These are phyloP conservation scores for Xylaria sp. DNA, from an alignment of 2,329 filamentous ascomycete genomes.

Conservation along the genomic window DNA sequence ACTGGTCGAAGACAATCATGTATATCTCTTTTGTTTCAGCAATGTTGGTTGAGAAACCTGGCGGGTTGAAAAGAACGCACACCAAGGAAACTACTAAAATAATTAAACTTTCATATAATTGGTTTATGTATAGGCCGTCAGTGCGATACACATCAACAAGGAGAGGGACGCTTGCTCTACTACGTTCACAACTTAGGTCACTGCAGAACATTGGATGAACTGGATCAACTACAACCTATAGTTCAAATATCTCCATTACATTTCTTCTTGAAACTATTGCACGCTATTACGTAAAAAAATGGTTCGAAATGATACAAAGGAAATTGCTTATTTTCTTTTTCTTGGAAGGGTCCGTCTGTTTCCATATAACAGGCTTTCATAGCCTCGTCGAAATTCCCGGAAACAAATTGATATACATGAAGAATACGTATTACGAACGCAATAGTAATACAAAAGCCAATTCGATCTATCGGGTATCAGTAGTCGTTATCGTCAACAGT, in stretches of 20 bases:
- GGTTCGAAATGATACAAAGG: background rate
- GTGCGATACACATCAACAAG: too few relatives aligned
- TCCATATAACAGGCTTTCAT: slow-evolving; percentile 9
- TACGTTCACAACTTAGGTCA: too few relatives aligned
- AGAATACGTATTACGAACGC: slow-evolving; percentile 16
- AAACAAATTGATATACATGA: slow-evolving; percentile 24
- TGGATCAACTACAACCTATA: background rate
- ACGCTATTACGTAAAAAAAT: background rate
- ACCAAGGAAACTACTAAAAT: too few relatives aligned
- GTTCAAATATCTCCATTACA: background rate
- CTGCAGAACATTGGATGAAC: too few relatives aligned
- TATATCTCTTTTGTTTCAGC: too few relatives aligned
- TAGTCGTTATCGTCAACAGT: slow-evolving; percentile 37
- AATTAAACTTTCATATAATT: too few relatives aligned
- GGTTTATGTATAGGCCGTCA: too few relatives aligned
- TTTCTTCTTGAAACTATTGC: background rate
- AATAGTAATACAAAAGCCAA: slow-evolving; percentile 26
- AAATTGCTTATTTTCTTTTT: background rate
- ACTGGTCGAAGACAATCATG: too few relatives aligned
- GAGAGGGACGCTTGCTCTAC: too few relatives aligned
- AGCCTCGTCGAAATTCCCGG: background rate
- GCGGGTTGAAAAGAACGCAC: too few relatives aligned
- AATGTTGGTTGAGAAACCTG: too few relatives aligned
- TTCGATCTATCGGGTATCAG: slow-evolving; percentile 39
- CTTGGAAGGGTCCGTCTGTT: background rate